Base-by-base conservation (phyloP, 2,329 filamentous ascomycete species). In the Colletotrichum sp. region DNA sequence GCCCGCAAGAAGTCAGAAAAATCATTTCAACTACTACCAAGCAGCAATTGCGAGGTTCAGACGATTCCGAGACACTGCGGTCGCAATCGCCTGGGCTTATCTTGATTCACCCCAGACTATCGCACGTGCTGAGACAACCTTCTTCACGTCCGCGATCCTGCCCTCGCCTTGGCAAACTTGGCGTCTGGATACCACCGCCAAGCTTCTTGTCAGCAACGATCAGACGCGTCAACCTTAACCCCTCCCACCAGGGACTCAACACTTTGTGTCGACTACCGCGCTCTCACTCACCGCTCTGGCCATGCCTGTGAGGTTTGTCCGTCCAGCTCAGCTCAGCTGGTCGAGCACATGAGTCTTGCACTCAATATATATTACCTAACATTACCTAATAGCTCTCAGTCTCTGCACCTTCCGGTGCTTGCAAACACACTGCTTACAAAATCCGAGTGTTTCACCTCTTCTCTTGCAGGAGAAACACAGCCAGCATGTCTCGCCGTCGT, bases 61-160 rank as follows among this genome's bases (percentile, higher is more conserved):
- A 68, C n/a, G 66, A 30, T 21, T 43, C 57, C 71, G 64, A 66
- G 74, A 74, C 65, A 76, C 32, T 43, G 15, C 21, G 21, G 66
- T 74, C 21, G 21, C 43, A 30, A 30, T 39, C n/a, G 24, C 30
- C 55, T 60, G 34, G 59, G 74, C 60, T 63, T 67, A 71, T 57
- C 71, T 65, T 66, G 72, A 67, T 76, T 71, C 71, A 71, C 74
- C 74, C 74, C 60, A 66, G 72, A 66, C 61, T 71, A 66, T 68
- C 28, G 59, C 66, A 75, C 66, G 74, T 76, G 74, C 74, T 75
- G 66, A 71, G 71, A 76, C 74, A 75, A 75, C 74, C 72, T 76
- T 75, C 73, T 75, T 76, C 70, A 69, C 57, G 24, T 70, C 74
- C 74, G 70, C 72, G 39, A 75, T 76, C 61, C 52, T 34, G 8